Conservation (phyloP, 192 early-diverging fungal species). For the Podila epicladia region DNA sequence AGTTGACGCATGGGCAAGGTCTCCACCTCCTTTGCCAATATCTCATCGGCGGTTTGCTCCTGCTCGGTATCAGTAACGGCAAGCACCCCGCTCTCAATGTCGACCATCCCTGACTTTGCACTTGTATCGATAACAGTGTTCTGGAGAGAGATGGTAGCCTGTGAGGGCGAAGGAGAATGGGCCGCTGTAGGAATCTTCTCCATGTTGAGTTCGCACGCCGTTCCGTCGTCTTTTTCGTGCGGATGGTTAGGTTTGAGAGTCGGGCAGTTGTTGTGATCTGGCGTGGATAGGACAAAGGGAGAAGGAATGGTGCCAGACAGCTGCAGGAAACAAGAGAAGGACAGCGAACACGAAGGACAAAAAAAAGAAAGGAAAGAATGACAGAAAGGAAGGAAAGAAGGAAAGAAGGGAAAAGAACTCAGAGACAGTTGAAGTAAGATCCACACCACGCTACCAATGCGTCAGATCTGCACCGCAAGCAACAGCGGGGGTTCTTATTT, state of each 20-base stretch:
- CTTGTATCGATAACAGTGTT: not conserved
- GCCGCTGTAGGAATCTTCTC: not conserved
- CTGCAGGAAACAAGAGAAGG: not conserved
- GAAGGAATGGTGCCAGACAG: not conserved
- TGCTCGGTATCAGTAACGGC: not conserved
- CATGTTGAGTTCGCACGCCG: not conserved
- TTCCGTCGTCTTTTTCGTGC: not conserved
- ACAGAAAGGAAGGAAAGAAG: not conserved
- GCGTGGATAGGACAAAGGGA: too few relatives aligned
- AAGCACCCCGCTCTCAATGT: conserved; percentile 9
- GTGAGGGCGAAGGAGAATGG: conserved; percentile 2
- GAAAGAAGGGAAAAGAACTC: not conserved
- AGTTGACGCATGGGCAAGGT: conserved; percentile 41
- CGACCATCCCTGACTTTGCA: not conserved
- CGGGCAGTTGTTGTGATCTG: too few relatives aligned
- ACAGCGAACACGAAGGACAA: not conserved
- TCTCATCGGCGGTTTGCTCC: conserved; percentile 34
- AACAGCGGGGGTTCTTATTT: too few relatives aligned
- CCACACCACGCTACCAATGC: conserved; percentile 1
- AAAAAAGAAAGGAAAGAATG: not conserved
- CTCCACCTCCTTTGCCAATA: conserved; percentile 29
- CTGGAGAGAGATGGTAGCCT: not conserved
- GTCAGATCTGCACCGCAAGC: not conserved
- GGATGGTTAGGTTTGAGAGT: too few relatives aligned
- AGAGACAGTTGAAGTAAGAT: not conserved